Evolutionary conservation across 345 rosid species (phyloP), one percentile per base, ranked within the genome.

Genomic region (Eucalyptus pauciflora): DNA sequence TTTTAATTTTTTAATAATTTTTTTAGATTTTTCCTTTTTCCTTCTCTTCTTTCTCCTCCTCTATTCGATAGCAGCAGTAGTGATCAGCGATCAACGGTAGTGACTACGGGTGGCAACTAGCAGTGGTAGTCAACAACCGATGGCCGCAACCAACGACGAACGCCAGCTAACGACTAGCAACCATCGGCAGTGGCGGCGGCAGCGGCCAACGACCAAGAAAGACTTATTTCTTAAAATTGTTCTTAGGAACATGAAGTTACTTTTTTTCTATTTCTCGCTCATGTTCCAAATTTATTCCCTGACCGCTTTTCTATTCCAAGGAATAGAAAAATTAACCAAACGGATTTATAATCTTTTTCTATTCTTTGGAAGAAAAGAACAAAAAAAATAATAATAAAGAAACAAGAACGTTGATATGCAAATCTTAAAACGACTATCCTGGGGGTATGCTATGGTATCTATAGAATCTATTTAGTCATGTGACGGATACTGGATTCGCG

Each of bases 91-190:
- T 8, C 0, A 0, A 52, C 4, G 4, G 0, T 0, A 52, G 56
- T 1, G 1, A 2, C 4, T 52, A 0, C 24, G 2, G 0, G 56
- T 2, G 10, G 58, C 5, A 0, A 52, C 25, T 7, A 52, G 25
- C 2, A 2, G 1, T 52, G 58, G 58, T 0, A 52, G 4, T 52
- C 2, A 1, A 0, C 4, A 1, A 2, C 2, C 6, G 2, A 5
- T 2, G 51, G 16, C 6, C 2, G 0, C 2, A 0, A 52, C 10
- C 10, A 0, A 52, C 58, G 1, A 52, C 0, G 0, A 2, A 52
- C 25, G 0, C 58, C 2, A 2, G 1, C 24, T 5, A 18, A 4
- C 4, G 2, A 52, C 10, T 1, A 1, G 10, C 5, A 4, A 52
- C 25, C 58, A 52, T 3, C 0, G 0, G 2, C 2, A 1, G 2